Base-by-base conservation (phyloP, 1,139 yeast genomes). In the Pichia sp. region DNA sequence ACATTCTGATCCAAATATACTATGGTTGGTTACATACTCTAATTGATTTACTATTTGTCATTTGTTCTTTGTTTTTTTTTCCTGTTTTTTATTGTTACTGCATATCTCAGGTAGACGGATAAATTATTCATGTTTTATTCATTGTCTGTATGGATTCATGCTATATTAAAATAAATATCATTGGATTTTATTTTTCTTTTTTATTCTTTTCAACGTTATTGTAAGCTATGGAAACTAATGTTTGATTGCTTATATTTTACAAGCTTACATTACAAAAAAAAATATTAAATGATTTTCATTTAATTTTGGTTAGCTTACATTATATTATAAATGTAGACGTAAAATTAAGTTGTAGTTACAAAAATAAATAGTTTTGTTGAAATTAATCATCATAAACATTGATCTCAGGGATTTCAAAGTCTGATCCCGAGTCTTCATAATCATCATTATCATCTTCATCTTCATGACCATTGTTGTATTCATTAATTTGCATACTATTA, bases 351-450 rank as follows among this genome's bases (percentile, higher is more conserved):
- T 10, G 36, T 33, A 33, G 8, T 38, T 18, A 38, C 25, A 39
- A n/a, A 39, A 18, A 19, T 31, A 43, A 16, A 7, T 8, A 29
- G 4, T 43, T 13, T 30, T 16, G 8, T 7, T 41, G n/a, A 11
- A 8, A 13, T 43, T 30, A 45, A 42, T 65, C 68, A n/a, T 59
- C 62, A 5, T 60, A 67, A 16, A 61, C 62, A 39, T 63, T 66
- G 45, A 67, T 67, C 47, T 60, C 67, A 2, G 71, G 71, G 45
- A 67, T 66, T 52, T 67, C 71, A 48, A 67, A 64, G 45, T 67
- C 71, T 1, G 70, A 66, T 11, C 55, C 67, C 14, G 55, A 44
- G 6, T 64, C 68, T 25, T 58, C 59, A 11, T 61, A 64, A 1
- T 50, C 52, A 11, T 53, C 57, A 3, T 44, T 50, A 14, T 44